Evolutionary conservation across 257 asterid genomes (phyloP), one percentile per base, ranked within the genome.

Genomic region (Nicotiana undulata): DNA sequence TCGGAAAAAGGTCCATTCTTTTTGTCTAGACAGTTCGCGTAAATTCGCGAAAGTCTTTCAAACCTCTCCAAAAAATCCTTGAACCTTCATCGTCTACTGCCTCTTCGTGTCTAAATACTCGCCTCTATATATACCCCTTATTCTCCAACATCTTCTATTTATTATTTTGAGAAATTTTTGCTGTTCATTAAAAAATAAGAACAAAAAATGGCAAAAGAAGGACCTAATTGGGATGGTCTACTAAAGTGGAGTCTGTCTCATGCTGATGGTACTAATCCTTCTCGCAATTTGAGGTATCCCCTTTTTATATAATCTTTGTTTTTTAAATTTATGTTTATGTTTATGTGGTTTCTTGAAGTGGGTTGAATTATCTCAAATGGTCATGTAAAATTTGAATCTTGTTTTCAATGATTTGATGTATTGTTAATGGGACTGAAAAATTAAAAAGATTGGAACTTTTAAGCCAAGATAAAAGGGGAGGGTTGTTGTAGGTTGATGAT

Each of bases 181-280:
- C 49, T 40, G 49, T 53, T 55, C 20, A 16, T 55, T 55, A 16
- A 2, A 2, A n/a, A 22, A 22, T 15, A 9, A 60, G 17, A 28
- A 63, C 4, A 1, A 28, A 5, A 4, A 84, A 96, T 94, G 99
- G 97, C 97, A 18, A 86, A 86, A 80, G 91, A 94, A 22, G 92
- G 92, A 80, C 98, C 98, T 44, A 90, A 91, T 81, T 96, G 98
- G 99, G 95, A 96, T 9, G 98, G 99, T 6, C 84, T 96, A 86
- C 94, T 94, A 0, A 96, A 96, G 66, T 96, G 99, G 99, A 94
- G 98, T 83, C 91, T 96, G 22, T 88, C 98, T 26, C 97, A 92
- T 67, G 74, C 98, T 10, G 97, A 96, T 81, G 95, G 90, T 4
- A 91, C 97, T 22, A 80, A 81, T 4, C 46, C 98, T 61, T 11